These are phyloP conservation scores for Volvariella volvacea DNA, from an alignment of 1,284 basidiomycete genomes.

Conservation along the genomic window DNA sequence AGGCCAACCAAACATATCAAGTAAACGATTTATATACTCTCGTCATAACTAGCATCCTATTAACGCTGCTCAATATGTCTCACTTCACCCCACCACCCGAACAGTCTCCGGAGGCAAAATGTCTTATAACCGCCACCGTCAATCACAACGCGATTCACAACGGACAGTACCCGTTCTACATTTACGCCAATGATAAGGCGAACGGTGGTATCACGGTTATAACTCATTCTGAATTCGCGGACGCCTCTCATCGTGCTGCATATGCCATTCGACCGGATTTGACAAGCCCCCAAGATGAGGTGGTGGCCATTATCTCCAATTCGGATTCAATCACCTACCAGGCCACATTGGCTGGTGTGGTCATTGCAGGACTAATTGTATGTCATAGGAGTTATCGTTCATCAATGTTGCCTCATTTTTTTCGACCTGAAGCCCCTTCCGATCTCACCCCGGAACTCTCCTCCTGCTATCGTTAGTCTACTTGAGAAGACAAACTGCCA, in stretches of 20 bases:
- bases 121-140: too few species aligned
- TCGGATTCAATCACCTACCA: constrained; percentile 27
- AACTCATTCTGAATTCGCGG: constrained; percentile 22
- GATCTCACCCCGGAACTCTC: constrained; percentile 25
- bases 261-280: constrained; percentile 13
- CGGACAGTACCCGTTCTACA: constrained; percentile 15
- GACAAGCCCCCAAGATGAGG: constrained; percentile 18
- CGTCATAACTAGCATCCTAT: too few species aligned
- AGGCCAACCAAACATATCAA: too few species aligned
- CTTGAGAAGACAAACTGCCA: constrained; percentile 21
- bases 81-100: too few species aligned
- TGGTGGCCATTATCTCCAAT: constrained; percentile 27
- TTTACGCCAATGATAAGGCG: constrained; percentile 12
- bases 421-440: constrained; percentile 24
- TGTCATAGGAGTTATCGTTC: constrained; percentile 4
- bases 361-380: constrained; percentile 22
- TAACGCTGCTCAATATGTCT: too few species aligned
- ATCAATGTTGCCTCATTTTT: background rate
- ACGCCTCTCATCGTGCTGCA: constrained; percentile 22
- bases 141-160: constrained; percentile 23
- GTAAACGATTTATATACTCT: too few species aligned
- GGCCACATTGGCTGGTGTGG: constrained; percentile 19
- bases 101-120: too few species aligned
- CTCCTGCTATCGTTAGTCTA: constrained; percentile 20
- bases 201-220: constrained; percentile 12